Evolutionary conservation across 116 monocot species (phyloP), one percentile per base, ranked within the genome.

Genomic region (Phalaenopsis hybrid): DNA sequence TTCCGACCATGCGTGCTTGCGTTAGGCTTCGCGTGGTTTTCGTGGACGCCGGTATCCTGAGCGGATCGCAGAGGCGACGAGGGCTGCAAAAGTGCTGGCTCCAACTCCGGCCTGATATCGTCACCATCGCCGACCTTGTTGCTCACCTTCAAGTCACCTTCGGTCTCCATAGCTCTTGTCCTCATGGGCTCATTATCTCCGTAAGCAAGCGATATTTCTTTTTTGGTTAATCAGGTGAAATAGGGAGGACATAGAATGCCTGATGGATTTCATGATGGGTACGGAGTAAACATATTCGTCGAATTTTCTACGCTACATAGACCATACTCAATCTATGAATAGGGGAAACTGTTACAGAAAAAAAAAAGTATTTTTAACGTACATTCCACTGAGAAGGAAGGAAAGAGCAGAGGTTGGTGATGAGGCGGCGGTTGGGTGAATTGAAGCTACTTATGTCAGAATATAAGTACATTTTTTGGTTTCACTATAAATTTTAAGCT

Each of bases 51-150:
- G 79, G 59, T 70, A 7, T 93, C 79, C 92, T 96, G n/a, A 61
- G 74, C 8, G 82, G 86, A 78, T 63, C 86, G 16, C 93, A 90
- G 84, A 78, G 86, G 44, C 82, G 45, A 37, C 81, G 74, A 6
- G 92, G 92, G 6, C 79, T 96, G 7, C 73, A 77, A 67, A 86
- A 85, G 12, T 90, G 84, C 77, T 96, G 92, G 94, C 37, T 94
- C 28, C 91, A 86, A 82, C 83, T 94, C 18, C 85, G 80, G 18
- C 85, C 96, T 45, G 86, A 78, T 12, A 73, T 91, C 84, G 37
- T 74, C 74, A 96, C 86, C 76, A 78, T 96, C 70, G 78, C 86
- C 58, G 94, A 90, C 67, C 84, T 96, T 63, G 85, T 84, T 44
- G 63, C 83, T 31, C 86, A 94, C 69, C 28, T 96, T 81, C n/a